phyloP scores from a whole-genome alignment of 306 rosid genomes.

The Cicer chorassanicum region DNA sequence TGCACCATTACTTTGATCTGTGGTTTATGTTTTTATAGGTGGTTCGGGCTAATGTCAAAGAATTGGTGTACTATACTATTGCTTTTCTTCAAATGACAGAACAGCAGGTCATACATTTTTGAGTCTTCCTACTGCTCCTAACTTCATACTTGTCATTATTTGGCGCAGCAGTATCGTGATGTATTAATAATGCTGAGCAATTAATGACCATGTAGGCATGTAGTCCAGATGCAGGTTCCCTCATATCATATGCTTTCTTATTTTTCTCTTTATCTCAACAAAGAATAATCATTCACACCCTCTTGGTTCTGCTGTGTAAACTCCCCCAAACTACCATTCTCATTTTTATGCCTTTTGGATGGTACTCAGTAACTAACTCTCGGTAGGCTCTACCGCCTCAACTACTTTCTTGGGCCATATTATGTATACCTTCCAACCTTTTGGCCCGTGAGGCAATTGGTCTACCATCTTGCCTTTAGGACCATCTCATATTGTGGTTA shows the following conservation, averaged over 20 bases:
- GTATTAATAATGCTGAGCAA: neutral
- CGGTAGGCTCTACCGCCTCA: neutral
- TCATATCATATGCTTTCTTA: slow-evolving; percentile 1
- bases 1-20: slow-evolving; percentile 13
- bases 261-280: neutral
- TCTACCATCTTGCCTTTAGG: neutral
- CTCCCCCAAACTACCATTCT: neutral
- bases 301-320: neutral
- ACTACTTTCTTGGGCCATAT: neutral
- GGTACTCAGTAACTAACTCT: neutral
- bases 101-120: slow-evolving; percentile 68
- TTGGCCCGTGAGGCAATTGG: neutral
- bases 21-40: slow-evolving; percentile 52
- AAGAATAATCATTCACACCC: slow-evolving; percentile 11
- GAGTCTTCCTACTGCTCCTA: slow-evolving; percentile 22
- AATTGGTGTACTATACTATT: slow-evolving; percentile 84
- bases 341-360: neutral
- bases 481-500: slow-evolving; percentile 19
- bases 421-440: neutral
- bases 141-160: slow-evolving; percentile 21
- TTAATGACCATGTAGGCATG: neutral
- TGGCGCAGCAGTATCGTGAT: slow-evolving; percentile 2
- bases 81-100: slow-evolving; percentile 92
- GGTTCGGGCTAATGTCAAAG: slow-evolving; percentile 67
- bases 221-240: slow-evolving; percentile 1